phyloP scores from a whole-genome alignment of 1,284 basidiomycete genomes.

The Flammula alnicola region DNA sequence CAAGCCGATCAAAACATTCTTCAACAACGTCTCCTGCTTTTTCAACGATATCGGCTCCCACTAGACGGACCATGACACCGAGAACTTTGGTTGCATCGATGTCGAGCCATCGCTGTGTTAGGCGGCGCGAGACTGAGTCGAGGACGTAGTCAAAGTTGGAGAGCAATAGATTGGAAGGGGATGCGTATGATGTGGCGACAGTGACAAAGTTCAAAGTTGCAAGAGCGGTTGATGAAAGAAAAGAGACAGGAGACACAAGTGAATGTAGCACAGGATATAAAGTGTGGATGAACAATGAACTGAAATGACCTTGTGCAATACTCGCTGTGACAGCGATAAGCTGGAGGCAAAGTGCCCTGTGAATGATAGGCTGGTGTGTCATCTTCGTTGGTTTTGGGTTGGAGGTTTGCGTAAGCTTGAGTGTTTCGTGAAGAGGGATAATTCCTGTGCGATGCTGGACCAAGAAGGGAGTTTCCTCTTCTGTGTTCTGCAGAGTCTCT shows the following conservation, averaged over 20 bases:
- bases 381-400: constrained; percentile 22
- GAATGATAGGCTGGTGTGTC: constrained; percentile 53
- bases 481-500: constrained; percentile 26
- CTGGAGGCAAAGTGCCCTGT: constrained; percentile 69
- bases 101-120: constrained; percentile 79
- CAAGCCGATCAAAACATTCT: constrained; percentile 92
- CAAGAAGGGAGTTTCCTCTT: constrained; percentile 31
- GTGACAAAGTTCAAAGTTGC: constrained; percentile 74
- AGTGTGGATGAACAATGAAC: constrained; percentile 74
- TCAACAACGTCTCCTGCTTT: constrained; percentile 91
- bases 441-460: constrained; percentile 63
- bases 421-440: constrained; percentile 44
- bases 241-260: constrained; percentile 68
- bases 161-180: constrained; percentile 81
- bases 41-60: constrained; percentile 84
- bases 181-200: constrained; percentile 77
- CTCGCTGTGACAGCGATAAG: constrained; percentile 72
- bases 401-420: constrained; percentile 41
- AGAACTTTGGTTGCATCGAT: constrained; percentile 82
- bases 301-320: constrained; percentile 69
- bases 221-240: constrained; percentile 74
- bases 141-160: constrained; percentile 95
- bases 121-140: constrained; percentile 81
- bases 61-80: constrained; percentile 80
- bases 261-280: constrained; percentile 87